Percentiles rank a stretch among this genome's conserved stretches.
phyloP scores from a whole-genome alignment of 768 basidiomycete genomes.

The Porphyrellus cyaneotinctus region DNA sequence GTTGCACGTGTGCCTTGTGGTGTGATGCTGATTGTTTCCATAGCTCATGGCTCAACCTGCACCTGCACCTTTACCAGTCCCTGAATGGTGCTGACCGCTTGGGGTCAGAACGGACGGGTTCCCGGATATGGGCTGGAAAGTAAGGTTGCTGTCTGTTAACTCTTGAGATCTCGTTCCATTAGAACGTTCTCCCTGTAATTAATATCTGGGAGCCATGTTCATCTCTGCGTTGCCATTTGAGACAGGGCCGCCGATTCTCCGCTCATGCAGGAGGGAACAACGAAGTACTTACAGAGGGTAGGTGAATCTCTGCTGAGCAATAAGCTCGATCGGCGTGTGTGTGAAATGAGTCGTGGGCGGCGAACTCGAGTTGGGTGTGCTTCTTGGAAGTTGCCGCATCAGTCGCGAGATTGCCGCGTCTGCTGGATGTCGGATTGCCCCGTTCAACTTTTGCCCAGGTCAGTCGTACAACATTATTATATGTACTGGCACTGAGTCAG shows the following conservation, averaged over 20 bases:
- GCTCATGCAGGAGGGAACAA: slow-evolving; percentile 12
- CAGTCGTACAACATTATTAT: background rate
- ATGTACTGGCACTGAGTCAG: slow-evolving; percentile 8
- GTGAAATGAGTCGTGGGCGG: slow-evolving; percentile 8
- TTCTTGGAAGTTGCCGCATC: background rate
- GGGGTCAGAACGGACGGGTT: slow-evolving; percentile 1
- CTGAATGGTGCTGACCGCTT: slow-evolving; percentile 29
- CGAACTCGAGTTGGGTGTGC: background rate
- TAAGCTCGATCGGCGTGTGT: slow-evolving; percentile 4
- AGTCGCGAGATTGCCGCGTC: background rate
- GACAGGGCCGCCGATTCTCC: slow-evolving; percentile 15
- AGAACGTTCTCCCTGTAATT: slow-evolving; percentile 8
- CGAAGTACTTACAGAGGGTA: background rate
- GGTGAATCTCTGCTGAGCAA: background rate
- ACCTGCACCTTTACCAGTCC: slow-evolving; percentile 35
- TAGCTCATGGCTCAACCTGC: slow-evolving; percentile 61
- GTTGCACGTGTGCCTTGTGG: background rate
- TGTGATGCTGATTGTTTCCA: slow-evolving; percentile 9
- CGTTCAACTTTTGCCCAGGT: background rate
- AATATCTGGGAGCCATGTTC: slow-evolving; percentile 14
- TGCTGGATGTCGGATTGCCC: background rate
- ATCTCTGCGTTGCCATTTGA: slow-evolving; percentile 10
- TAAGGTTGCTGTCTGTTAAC: background rate
- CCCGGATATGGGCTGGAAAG: slow-evolving; percentile 1
- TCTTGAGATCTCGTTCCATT: slow-evolving; percentile 11